phyloP scores from a whole-genome alignment of 495 filamentous ascomycete species.

The Penicillium pancosmium region DNA sequence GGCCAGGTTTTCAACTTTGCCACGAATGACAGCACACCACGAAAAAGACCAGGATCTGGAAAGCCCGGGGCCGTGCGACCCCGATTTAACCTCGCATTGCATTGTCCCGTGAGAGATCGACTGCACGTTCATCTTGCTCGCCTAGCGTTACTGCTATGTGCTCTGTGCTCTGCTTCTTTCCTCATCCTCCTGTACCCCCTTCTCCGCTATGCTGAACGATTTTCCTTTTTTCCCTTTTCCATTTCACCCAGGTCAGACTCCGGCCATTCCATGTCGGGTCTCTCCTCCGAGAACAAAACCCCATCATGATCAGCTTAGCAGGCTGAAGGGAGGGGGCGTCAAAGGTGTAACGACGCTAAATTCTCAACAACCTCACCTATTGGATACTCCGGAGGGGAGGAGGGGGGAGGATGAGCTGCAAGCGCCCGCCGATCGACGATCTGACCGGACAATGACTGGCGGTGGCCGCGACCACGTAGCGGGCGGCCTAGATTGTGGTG shows the following conservation, averaged over 20 bases:
- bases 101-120: slow-evolving; percentile 39
- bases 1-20: too few species aligned
- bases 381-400: not conserved
- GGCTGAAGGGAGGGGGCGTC: slow-evolving; percentile 1
- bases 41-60: not conserved
- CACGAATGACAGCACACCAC: not conserved
- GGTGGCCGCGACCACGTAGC: slow-evolving; percentile 33
- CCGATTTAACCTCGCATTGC: slow-evolving; percentile 40
- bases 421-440: slow-evolving; percentile 37
- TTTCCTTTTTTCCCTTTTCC: too few species aligned
- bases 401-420: slow-evolving; percentile 13
- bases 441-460: slow-evolving; percentile 35
- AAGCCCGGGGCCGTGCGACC: slow-evolving; percentile 27
- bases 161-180: slow-evolving; percentile 3
- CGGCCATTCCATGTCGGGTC: slow-evolving; percentile 8
- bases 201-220: too few species aligned
- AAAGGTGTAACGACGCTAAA: slow-evolving; percentile 31
- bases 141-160: not conserved
- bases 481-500: slow-evolving; percentile 29
- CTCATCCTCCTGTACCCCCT: too few species aligned
- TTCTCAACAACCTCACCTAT: not conserved
- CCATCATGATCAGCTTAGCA: not conserved
- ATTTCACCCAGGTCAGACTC: not conserved
- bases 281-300: slow-evolving; percentile 14
- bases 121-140: slow-evolving; percentile 35